These are phyloP conservation scores for Dioscorea alata DNA, from an alignment of 106 monocot genomes.

Conservation along the genomic window DNA sequence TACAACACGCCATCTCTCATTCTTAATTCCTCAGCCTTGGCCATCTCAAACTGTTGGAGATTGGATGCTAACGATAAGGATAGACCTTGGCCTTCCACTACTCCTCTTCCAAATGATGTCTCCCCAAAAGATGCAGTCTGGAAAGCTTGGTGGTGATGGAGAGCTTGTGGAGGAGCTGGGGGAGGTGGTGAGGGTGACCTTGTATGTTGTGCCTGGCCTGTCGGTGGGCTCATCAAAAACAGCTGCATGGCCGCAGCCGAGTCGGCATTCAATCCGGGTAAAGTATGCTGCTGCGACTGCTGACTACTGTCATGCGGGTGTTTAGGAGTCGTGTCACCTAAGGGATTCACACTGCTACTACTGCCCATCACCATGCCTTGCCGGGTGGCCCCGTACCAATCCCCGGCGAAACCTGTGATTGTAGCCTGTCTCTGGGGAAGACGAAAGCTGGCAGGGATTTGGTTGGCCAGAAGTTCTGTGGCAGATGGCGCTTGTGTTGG, in stretches of 20 bases:
- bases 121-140: conserved; percentile 17
- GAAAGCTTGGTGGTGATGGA: conserved; percentile 22
- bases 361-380: conserved; percentile 5
- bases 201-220: conserved; percentile 18
- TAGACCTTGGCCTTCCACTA: conserved; percentile 66
- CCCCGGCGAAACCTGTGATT: conserved; percentile 1
- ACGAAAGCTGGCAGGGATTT: conserved; percentile 28
- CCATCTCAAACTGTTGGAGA: conserved; percentile 69
- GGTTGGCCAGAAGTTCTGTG: conserved; percentile 58
- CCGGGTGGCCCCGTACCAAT: conserved; percentile 19
- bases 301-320: not conserved
- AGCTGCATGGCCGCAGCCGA: conserved; percentile 60
- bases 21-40: conserved; percentile 61
- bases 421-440: conserved; percentile 3
- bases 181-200: conserved; percentile 41
- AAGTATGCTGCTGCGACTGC: conserved; percentile 10
- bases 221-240: conserved; percentile 39
- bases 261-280: conserved; percentile 32
- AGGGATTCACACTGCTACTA: not conserved
- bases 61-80: conserved; percentile 71
- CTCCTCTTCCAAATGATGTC: conserved; percentile 6
- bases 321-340: not conserved
- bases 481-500: conserved; percentile 18
- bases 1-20: conserved; percentile 51
- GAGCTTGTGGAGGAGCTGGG: conserved; percentile 1